A percentile compares a stretch with the other conserved stretches of the same genome.
Conservation (phyloP, 2,329 filamentous ascomycete species). For the Ophioceras dolichostomum region DNA sequence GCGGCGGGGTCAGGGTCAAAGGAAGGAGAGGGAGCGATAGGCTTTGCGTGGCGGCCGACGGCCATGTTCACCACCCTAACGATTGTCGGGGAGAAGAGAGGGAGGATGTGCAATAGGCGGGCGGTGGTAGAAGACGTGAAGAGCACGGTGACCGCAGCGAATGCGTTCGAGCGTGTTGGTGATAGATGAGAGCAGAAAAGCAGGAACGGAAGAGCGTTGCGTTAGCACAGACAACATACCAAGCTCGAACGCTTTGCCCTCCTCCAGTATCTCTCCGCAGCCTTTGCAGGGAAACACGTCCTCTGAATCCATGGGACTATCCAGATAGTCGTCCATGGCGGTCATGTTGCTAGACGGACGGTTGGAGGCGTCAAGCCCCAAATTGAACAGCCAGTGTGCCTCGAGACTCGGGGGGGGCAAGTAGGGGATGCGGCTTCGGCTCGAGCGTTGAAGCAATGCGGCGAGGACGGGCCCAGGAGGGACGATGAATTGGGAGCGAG, state of each 20-base stretch:
- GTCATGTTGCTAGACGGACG: conserved; percentile 24
- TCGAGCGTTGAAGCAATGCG: no score
- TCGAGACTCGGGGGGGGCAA: not conserved
- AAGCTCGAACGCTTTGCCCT: conserved; percentile 96
- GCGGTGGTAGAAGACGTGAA: not conserved
- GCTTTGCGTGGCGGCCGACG: no score
- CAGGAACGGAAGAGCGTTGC: no score
- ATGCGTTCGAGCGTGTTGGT: no score
- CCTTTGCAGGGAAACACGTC: conserved; percentile 86
- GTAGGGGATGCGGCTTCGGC: no score
- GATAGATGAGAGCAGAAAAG: no score
- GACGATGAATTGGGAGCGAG: not conserved
- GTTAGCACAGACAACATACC: conserved; percentile 47
- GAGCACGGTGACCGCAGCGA: not conserved
- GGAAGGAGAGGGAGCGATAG: not conserved
- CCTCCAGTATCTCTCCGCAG: conserved; percentile 93
- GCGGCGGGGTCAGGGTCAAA: not conserved
- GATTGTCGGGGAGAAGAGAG: no score
- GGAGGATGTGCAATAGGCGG: no score
- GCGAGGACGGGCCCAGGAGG: not conserved
- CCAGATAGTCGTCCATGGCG: conserved; percentile 48
- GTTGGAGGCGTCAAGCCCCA: conserved; percentile 2
- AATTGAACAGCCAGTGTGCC: not conserved
- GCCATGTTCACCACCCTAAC: no score
- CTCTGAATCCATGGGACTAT: conserved; percentile 60